These are phyloP conservation scores for Hamigera avellanea DNA, from an alignment of 495 filamentous ascomycete genomes.

Conservation along the genomic window DNA sequence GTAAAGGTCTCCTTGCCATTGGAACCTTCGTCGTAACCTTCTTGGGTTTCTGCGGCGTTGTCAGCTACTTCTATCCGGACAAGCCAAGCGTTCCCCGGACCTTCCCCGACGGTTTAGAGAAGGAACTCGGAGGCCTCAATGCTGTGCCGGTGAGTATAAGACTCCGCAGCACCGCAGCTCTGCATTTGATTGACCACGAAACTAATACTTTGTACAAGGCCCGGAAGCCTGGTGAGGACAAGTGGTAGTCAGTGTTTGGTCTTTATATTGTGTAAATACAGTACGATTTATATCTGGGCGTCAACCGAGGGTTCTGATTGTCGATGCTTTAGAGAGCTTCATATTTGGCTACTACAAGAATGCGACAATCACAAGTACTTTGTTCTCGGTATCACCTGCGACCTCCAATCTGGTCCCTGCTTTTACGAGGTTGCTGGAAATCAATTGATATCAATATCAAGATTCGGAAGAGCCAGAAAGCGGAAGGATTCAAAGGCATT, in stretches of 20 bases:
- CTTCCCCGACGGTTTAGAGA: conserved; percentile 73
- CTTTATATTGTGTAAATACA: conserved; percentile 29
- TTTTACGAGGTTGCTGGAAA: background rate
- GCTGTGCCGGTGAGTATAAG: conserved; percentile 29
- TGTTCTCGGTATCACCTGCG: background rate
- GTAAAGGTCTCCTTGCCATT: conserved; percentile 61
- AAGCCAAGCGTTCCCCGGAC: conserved; percentile 63
- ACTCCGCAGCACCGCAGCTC: no score
- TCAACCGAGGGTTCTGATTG: conserved; percentile 19
- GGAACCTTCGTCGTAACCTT: conserved; percentile 63
- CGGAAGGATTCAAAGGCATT: no score
- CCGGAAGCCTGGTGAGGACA: conserved; percentile 30
- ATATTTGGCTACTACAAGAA: background rate
- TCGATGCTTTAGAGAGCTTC: conserved; percentile 7
- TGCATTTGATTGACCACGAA: no score
- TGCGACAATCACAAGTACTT: background rate
- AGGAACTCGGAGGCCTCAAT: conserved; percentile 67
- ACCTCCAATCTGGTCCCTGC: no score
- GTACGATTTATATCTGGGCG: conserved; percentile 25
- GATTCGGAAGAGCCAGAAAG: no score
- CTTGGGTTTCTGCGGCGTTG: conserved; percentile 55
- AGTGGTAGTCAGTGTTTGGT: conserved; percentile 23
- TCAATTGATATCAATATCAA: no score
- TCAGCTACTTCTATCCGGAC: conserved; percentile 75
- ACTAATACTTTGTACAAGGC: conserved; percentile 17